These are phyloP conservation scores for Pulveroboletus sp. DNA, from an alignment of 768 basidiomycete species.

Conservation along the genomic window DNA sequence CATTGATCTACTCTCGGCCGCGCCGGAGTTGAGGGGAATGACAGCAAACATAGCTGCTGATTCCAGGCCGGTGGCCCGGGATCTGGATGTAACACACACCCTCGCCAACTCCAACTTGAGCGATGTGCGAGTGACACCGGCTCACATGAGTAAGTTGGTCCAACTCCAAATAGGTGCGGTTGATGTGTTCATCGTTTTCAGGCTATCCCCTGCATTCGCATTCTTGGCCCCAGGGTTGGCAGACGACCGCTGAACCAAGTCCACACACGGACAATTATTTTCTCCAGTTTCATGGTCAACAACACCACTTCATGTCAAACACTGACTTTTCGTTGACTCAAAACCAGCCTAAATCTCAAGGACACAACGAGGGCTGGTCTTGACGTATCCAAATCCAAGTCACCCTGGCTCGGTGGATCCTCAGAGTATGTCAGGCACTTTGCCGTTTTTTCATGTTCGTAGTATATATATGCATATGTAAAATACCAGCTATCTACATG, in stretches of 20 bases:
- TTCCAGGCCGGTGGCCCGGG: neutral
- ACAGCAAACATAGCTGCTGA: neutral
- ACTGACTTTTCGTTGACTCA: neutral
- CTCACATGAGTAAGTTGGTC: conserved; percentile 8
- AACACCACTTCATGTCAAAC: neutral
- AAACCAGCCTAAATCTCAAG: neutral
- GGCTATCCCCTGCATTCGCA: neutral
- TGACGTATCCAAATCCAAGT: neutral
- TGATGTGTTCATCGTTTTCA: conserved; percentile 5
- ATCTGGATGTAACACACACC: neutral
- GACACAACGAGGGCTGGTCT: neutral
- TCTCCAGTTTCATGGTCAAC: neutral
- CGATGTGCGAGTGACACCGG: neutral
- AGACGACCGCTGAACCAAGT: neutral
- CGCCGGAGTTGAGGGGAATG: neutral
- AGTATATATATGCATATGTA: too few species aligned
- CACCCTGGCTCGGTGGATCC: too few species aligned
- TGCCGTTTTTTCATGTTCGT: too few species aligned
- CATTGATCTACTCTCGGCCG: conserved; percentile 7
- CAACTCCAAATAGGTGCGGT: neutral
- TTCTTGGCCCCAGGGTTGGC: neutral
- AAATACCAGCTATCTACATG: too few species aligned
- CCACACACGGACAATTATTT: neutral
- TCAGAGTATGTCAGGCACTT: too few species aligned
- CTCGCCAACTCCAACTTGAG: neutral